A percentile compares a stretch with the other conserved stretches of the same genome.
Evolutionary conservation across 768 basidiomycete genomes (phyloP).

Genomic region (Rhodosporidiobolus odoratus): DNA sequence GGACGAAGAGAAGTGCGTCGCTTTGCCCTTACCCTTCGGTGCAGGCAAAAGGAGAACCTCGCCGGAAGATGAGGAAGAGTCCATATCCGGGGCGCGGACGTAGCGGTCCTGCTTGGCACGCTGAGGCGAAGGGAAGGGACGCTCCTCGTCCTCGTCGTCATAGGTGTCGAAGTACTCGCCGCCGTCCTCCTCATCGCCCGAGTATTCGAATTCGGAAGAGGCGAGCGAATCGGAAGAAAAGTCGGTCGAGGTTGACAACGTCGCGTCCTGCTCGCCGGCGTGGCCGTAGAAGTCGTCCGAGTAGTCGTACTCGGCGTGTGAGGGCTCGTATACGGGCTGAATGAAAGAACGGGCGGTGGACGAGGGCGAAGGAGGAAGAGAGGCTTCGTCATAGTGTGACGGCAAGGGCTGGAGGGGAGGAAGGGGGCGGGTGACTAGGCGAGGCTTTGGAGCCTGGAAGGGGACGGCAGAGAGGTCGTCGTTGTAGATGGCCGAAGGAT

Average conservation of each 20-base stretch:
- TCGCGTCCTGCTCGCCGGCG: background rate
- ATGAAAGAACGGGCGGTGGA: background rate
- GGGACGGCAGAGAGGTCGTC: constrained; percentile 17
- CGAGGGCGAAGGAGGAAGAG: background rate
- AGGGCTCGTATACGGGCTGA: background rate
- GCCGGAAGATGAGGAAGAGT: constrained; percentile 1
- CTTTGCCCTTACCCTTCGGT: background rate
- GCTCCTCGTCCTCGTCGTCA: constrained; percentile 8
- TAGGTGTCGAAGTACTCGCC: background rate
- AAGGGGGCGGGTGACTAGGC: background rate
- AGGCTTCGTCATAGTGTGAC: background rate
- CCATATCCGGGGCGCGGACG: constrained; percentile 4
- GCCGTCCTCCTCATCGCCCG: background rate
- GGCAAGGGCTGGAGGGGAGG: constrained; percentile 1
- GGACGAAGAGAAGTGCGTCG: background rate
- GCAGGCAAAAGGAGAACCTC: background rate
- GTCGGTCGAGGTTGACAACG: background rate
- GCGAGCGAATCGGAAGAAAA: constrained; percentile 6
- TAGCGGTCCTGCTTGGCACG: constrained; percentile 7
- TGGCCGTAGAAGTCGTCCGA: background rate
- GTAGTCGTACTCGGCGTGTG: background rate
- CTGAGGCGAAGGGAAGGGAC: constrained; percentile 5
- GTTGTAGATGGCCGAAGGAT: constrained; percentile 5
- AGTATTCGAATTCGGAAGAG: background rate
- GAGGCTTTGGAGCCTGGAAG: background rate